These are phyloP conservation scores for Russula abietina DNA, from an alignment of 768 basidiomycete genomes.

Conservation along the genomic window DNA sequence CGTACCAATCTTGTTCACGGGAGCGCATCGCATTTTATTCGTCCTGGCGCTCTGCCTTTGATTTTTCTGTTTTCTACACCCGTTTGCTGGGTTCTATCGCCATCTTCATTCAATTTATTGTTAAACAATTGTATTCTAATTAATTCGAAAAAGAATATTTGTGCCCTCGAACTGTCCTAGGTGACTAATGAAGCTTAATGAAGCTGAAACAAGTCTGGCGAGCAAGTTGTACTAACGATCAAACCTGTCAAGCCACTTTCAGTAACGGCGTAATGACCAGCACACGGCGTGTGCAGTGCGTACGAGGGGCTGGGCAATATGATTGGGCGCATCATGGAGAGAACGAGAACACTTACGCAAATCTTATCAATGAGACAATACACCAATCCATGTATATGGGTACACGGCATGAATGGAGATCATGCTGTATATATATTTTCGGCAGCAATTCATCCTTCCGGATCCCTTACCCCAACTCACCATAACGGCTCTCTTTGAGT, in stretches of 20 bases:
- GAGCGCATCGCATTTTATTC: not conserved
- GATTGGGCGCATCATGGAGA: not conserved
- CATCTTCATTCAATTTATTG: not conserved
- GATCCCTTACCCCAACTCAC: not conserved
- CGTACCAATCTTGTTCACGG: not conserved
- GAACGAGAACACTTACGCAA: not conserved
- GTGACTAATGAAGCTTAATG: too few species aligned
- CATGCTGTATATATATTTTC: not conserved
- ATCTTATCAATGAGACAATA: not conserved
- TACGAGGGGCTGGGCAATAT: not conserved
- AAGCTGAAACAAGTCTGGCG: not conserved
- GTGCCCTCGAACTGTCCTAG: not conserved
- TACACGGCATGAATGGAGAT: not conserved
- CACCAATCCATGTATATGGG: not conserved
- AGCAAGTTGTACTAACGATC: not conserved
- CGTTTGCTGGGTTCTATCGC: not conserved
- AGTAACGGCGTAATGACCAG: slow-evolving; percentile 7
- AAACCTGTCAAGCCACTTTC: not conserved
- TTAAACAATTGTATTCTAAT: not conserved
- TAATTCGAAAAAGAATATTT: not conserved
- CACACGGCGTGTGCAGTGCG: not conserved
- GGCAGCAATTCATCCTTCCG: too few species aligned
- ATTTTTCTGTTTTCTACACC: not conserved
- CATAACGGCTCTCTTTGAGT: not conserved
- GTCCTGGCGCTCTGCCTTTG: not conserved